Percentiles rank a stretch among this genome's conserved stretches.
Conservation (phyloP, 495 filamentous ascomycete genomes). For the Daldinia grandis region DNA sequence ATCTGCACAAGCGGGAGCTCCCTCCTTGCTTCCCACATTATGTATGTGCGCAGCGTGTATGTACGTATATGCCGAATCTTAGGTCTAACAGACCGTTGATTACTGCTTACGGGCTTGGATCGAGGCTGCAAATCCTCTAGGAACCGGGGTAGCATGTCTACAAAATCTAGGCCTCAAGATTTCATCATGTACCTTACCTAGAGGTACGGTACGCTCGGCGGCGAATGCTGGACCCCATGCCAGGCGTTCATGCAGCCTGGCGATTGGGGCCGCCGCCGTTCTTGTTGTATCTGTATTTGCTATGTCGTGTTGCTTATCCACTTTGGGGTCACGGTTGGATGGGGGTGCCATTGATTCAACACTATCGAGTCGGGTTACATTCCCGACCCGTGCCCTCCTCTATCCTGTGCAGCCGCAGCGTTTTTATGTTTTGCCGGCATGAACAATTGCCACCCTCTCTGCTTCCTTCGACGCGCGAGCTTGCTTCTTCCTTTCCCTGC, state of each 20-base stretch:
- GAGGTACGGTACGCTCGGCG: constrained; percentile 1
- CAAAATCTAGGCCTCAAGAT: constrained; percentile 24
- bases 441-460: constrained; percentile 40
- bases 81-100: constrained; percentile 19
- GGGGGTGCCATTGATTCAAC: constrained; percentile 33
- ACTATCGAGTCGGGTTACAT: constrained; percentile 45
- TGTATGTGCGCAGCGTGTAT: not conserved
- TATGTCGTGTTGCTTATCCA: constrained; percentile 42
- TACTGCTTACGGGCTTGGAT: constrained; percentile 35
- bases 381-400: constrained; percentile 41
- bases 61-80: constrained; percentile 34
- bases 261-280: constrained; percentile 38
- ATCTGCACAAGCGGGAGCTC: constrained; percentile 43
- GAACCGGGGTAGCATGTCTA: constrained; percentile 23
- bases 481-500: constrained; percentile 14
- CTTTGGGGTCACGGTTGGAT: constrained; percentile 37
- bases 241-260: constrained; percentile 45
- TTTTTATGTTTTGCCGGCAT: constrained; percentile 44
- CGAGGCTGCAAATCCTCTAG: constrained; percentile 37
- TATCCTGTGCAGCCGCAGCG: constrained; percentile 44
- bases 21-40: constrained; percentile 32
- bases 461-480: constrained; percentile 23
- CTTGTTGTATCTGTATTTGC: constrained; percentile 35
- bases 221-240: constrained; percentile 29
- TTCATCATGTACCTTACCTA: not conserved